Base-by-base conservation (phyloP, 768 basidiomycete species). In the Boletus sensibilis region DNA sequence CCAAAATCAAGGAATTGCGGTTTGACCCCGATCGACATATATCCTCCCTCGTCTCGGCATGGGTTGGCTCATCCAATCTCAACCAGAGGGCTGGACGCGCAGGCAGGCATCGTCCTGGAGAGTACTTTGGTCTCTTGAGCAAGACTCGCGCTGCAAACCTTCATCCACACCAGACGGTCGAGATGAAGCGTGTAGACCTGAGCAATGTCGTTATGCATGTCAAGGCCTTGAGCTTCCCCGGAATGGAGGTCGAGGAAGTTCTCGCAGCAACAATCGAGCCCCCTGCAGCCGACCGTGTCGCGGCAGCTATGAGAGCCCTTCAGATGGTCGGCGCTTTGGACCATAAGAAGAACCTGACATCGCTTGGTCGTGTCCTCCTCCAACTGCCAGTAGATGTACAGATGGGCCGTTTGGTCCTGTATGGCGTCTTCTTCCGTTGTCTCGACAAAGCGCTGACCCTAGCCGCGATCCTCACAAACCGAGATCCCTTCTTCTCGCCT, bases 131-230 rank as follows among this genome's bases (percentile, higher is more conserved):
- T 37, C 81, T 98, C 46, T 71, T 97, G 29, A 81, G 91, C 47
- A 79, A 79, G 55, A 72, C 75, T 14, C 85, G 87, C 50, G 82
- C 86, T 3, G 74, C 75, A 16, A 72, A 76, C 12, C 78, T 98
- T 45, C 79, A 84, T 50, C 81, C 90, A 27, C 87, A 96, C 67
- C 93, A 94, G 70, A 86, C 86, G 1, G 95, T 97, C 37, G 95
- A 97, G 76, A 98, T 98, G 94, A 92, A 92, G 68, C 82, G 94
- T 34, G 84, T 88, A 13, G 93, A 94, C 71, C 70, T 96, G 62
- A 90, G 85, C 64, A 93, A 94, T 66, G 88, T 95, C 45, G 92
- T 96, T 16, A 98, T 98, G 94, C 94, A 94, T 68, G 84, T 98
- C 71, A 97, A 96, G 66, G 94, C 94, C 10, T 80, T 97, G 35